phyloP scores from a whole-genome alignment of 495 filamentous ascomycete species.

The Tetracladium setigerum region DNA sequence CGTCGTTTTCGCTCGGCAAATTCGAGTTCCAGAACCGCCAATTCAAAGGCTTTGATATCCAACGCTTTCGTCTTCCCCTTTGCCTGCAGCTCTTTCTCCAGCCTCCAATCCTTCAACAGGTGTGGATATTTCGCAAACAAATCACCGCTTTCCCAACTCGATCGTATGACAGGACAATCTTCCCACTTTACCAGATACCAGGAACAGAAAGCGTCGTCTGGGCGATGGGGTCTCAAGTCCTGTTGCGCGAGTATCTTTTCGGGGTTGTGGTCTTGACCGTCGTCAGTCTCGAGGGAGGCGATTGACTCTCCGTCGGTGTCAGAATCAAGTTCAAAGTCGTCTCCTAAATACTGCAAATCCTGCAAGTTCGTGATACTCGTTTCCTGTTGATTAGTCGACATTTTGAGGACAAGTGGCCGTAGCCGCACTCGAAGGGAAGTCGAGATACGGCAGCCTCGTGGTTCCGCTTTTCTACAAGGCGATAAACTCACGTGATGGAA shows the following conservation, averaged over 20 bases:
- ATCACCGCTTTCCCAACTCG: constrained; percentile 15
- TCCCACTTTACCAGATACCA: constrained; percentile 25
- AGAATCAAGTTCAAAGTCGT: constrained; percentile 1
- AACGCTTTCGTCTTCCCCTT: constrained; percentile 13
- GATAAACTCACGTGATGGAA: too few species aligned
- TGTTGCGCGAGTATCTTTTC: constrained; percentile 20
- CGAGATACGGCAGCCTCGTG: neutral
- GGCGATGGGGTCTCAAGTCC: too few species aligned
- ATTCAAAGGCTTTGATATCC: constrained; percentile 15
- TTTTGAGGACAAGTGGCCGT: constrained; percentile 17
- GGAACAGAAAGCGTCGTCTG: constrained; percentile 1
- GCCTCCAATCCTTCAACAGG: constrained; percentile 15
- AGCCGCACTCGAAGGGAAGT: neutral
- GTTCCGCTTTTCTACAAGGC: too few species aligned
- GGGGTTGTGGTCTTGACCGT: constrained; percentile 16
- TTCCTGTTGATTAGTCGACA: neutral
- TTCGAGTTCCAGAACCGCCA: constrained; percentile 10
- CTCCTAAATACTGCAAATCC: constrained; percentile 1
- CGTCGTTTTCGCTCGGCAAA: constrained; percentile 11
- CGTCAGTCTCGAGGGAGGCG: constrained; percentile 18
- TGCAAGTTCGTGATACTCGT: neutral
- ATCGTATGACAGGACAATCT: constrained; percentile 20
- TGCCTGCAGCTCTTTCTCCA: constrained; percentile 14
- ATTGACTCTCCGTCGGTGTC: constrained; percentile 18
- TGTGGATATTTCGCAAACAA: constrained; percentile 4